phyloP scores from a whole-genome alignment of 176 grass and related monocot genomes.

The Dendrocalamus sinicus region DNA sequence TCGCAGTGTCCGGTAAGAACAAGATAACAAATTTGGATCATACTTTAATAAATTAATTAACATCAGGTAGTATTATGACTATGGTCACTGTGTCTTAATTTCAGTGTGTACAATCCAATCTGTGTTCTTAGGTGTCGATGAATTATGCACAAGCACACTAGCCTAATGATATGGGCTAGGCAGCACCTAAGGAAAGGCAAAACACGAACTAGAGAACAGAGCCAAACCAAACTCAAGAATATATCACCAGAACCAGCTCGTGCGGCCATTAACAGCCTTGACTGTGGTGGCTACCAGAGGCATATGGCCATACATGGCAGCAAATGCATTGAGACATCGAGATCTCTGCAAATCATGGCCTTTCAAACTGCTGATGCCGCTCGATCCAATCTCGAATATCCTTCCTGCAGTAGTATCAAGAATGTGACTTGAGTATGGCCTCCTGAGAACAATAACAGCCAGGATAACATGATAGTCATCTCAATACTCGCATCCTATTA shows the following conservation, averaged over 20 bases:
- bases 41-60: not conserved
- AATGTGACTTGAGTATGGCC: no score
- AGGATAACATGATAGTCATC: not conserved
- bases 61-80: not conserved
- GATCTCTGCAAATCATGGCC: slow-evolving; percentile 72
- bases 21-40: no score
- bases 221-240: slow-evolving; percentile 11
- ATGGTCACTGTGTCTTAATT: not conserved
- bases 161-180: slow-evolving; percentile 37
- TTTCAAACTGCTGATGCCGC: slow-evolving; percentile 81
- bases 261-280: slow-evolving; percentile 80
- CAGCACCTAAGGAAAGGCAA: slow-evolving; percentile 1
- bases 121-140: slow-evolving; percentile 21
- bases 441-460: not conserved
- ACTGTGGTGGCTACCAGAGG: slow-evolving; percentile 73
- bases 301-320: slow-evolving; percentile 76
- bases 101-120: slow-evolving; percentile 12
- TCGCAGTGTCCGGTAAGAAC: no score
- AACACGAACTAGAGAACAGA: not conserved
- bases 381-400: slow-evolving; percentile 87
- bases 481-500: not conserved
- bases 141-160: slow-evolving; percentile 52
- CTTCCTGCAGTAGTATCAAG: slow-evolving; percentile 48
- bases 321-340: slow-evolving; percentile 73
- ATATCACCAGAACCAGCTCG: slow-evolving; percentile 83